phyloP scores from a whole-genome alignment of 176 grass and related monocot species.

The Musa troglodytarum region DNA sequence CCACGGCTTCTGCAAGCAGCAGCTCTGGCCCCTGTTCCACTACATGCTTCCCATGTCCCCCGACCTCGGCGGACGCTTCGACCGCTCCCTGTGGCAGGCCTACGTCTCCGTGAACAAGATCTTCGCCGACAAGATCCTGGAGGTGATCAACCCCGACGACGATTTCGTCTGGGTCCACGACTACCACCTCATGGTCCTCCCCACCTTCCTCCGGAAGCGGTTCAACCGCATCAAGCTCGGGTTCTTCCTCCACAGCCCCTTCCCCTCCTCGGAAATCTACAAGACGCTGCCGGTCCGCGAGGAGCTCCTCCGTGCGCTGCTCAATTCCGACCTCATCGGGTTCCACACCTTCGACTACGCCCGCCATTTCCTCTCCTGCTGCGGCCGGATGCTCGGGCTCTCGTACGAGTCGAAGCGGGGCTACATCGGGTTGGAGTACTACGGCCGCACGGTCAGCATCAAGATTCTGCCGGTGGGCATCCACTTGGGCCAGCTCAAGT shows the following conservation, averaged over 20 bases:
- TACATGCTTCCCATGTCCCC: slow-evolving; percentile 94
- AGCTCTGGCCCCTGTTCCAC: slow-evolving; percentile 97
- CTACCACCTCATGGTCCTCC: slow-evolving; percentile 96
- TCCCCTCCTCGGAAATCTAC: slow-evolving; percentile 91
- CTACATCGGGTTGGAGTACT: slow-evolving; percentile 81
- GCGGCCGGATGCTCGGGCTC: slow-evolving; percentile 72
- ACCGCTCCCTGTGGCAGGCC: slow-evolving; percentile 74
- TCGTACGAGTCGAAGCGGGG: slow-evolving; percentile 81
- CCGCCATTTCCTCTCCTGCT: slow-evolving; percentile 92
- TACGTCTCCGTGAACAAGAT: slow-evolving; percentile 96
- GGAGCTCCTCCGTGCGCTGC: slow-evolving; percentile 67
- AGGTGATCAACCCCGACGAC: slow-evolving; percentile 93
- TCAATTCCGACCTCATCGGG: slow-evolving; percentile 90
- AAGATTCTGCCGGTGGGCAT: slow-evolving; percentile 84
- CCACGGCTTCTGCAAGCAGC: slow-evolving; percentile 98
- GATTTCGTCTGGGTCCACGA: slow-evolving; percentile 98
- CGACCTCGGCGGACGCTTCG: slow-evolving; percentile 82
- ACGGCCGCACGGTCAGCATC: slow-evolving; percentile 87
- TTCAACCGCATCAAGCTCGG: slow-evolving; percentile 90
- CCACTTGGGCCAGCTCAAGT: slow-evolving; percentile 62
- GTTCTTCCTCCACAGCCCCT: slow-evolving; percentile 85
- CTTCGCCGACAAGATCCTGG: slow-evolving; percentile 83
- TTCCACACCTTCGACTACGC: slow-evolving; percentile 99
- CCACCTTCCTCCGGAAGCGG: slow-evolving; percentile 80
- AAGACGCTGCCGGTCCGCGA: slow-evolving; percentile 83